These are phyloP conservation scores for Elsinoe necatrix DNA, from an alignment of 2,329 filamentous ascomycete species.

Conservation along the genomic window DNA sequence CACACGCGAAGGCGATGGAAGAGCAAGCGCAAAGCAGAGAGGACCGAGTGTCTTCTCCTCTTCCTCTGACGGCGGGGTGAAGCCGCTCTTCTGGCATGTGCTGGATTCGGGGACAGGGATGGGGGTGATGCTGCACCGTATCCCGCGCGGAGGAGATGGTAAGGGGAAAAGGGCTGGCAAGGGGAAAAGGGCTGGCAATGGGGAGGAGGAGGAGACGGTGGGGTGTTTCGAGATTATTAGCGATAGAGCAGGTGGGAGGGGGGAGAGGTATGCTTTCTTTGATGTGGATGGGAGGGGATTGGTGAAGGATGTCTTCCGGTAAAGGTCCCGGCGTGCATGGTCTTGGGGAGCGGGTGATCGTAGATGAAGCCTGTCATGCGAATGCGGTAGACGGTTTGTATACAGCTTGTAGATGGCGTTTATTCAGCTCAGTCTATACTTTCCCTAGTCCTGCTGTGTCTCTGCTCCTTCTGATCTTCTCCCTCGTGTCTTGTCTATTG, in stretches of 20 bases:
- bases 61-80: conserved; percentile 19
- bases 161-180: not conserved
- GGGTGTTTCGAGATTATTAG: conserved; percentile 38
- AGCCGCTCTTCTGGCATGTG: conserved; percentile 33
- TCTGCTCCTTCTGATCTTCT: not conserved
- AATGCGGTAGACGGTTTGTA: too few species aligned
- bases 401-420: too few species aligned
- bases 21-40: conserved; percentile 21
- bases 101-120: conserved; percentile 22
- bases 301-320: not conserved
- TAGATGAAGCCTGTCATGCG: too few species aligned
- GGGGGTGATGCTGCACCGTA: conserved; percentile 2
- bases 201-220: conserved; percentile 24
- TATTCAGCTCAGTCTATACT: too few species aligned
- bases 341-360: too few species aligned
- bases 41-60: conserved; percentile 35
- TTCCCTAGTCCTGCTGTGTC: not conserved
- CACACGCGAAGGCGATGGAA: too few species aligned
- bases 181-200: not conserved
- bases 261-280: conserved; percentile 33
- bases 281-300: conserved; percentile 15
- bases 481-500: not conserved
- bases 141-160: conserved; percentile 16
- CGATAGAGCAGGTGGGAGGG: conserved; percentile 32
- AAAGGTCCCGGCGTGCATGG: not conserved